phyloP scores from a whole-genome alignment of 768 basidiomycete genomes.

The Pseudohyphozyma bogoriensis region DNA sequence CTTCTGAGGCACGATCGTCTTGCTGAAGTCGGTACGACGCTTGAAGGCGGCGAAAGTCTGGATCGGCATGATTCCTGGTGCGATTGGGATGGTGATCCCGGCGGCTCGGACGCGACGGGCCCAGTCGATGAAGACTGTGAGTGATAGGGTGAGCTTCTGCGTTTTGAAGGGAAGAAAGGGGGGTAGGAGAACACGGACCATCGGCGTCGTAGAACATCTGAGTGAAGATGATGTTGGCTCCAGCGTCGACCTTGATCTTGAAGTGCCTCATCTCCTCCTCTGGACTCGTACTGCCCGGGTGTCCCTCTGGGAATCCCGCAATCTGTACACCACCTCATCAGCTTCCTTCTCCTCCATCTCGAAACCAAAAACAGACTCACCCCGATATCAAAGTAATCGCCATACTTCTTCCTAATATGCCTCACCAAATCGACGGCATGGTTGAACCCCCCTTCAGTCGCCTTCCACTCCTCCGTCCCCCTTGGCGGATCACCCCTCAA shows the following conservation, averaged over 20 bases:
- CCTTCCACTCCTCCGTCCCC: slow-evolving; percentile 83
- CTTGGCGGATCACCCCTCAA: slow-evolving; percentile 90
- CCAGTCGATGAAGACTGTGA: slow-evolving; percentile 83
- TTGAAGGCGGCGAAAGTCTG: slow-evolving; percentile 90
- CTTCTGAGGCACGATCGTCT: slow-evolving; percentile 60
- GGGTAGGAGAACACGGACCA: slow-evolving; percentile 25
- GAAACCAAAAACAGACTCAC: slow-evolving; percentile 56
- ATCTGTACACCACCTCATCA: slow-evolving; percentile 33
- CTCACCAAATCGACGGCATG: slow-evolving; percentile 78
- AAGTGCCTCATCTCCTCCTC: slow-evolving; percentile 54
- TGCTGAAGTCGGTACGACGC: slow-evolving; percentile 78
- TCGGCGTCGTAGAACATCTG: slow-evolving; percentile 95
- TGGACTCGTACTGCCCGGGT: slow-evolving; percentile 42
- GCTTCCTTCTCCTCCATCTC: background rate
- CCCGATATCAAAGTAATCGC: slow-evolving; percentile 80
- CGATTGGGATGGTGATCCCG: slow-evolving; percentile 83
- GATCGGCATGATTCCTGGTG: slow-evolving; percentile 95
- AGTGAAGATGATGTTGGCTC: slow-evolving; percentile 90
- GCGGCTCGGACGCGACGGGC: slow-evolving; percentile 46
- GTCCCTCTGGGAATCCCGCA: slow-evolving; percentile 78
- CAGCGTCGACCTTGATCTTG: slow-evolving; percentile 83
- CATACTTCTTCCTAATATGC: slow-evolving; percentile 78
- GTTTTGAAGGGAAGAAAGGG: background rate
- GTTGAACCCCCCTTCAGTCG: slow-evolving; percentile 69
- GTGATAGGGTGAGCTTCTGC: background rate